These are phyloP conservation scores for Candida ulmi DNA, from an alignment of 805 yeast genomes.

Conservation along the genomic window DNA sequence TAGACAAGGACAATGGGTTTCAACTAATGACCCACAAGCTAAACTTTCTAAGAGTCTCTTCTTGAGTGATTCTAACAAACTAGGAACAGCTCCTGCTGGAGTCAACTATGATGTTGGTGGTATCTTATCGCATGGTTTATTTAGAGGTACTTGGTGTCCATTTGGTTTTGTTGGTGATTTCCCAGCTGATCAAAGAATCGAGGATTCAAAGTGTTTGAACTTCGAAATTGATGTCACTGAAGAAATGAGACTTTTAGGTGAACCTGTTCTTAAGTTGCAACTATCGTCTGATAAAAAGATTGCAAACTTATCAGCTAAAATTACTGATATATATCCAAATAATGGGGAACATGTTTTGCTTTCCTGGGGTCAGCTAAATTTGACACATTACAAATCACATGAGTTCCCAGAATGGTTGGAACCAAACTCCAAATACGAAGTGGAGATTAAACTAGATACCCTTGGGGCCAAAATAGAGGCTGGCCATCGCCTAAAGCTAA, in stretches of 20 bases:
- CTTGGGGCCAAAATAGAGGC: conserved; percentile 30
- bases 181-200: conserved; percentile 38
- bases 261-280: conserved; percentile 28
- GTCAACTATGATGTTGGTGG: conserved; percentile 25
- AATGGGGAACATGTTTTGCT: conserved; percentile 27
- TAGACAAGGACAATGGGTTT: conserved; percentile 37
- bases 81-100: neutral
- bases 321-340: conserved; percentile 35
- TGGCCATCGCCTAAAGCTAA: conserved; percentile 35
- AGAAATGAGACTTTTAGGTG: conserved; percentile 30
- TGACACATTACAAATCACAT: conserved; percentile 35
- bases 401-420: conserved; percentile 34
- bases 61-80: conserved; percentile 10
- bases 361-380: conserved; percentile 42
- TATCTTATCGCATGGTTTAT: conserved; percentile 34
- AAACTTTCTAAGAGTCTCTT: conserved; percentile 11
- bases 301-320: conserved; percentile 35
- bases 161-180: conserved; percentile 42
- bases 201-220: conserved; percentile 33
- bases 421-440: conserved; percentile 28
- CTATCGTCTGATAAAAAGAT: conserved; percentile 31
- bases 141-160: conserved; percentile 42
- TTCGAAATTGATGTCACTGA: conserved; percentile 28
- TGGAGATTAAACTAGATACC: conserved; percentile 33
- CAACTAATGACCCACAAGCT: conserved; percentile 17